Conservation (phyloP, 1,284 basidiomycete species). For the Leucoagaricus sp. region DNA sequence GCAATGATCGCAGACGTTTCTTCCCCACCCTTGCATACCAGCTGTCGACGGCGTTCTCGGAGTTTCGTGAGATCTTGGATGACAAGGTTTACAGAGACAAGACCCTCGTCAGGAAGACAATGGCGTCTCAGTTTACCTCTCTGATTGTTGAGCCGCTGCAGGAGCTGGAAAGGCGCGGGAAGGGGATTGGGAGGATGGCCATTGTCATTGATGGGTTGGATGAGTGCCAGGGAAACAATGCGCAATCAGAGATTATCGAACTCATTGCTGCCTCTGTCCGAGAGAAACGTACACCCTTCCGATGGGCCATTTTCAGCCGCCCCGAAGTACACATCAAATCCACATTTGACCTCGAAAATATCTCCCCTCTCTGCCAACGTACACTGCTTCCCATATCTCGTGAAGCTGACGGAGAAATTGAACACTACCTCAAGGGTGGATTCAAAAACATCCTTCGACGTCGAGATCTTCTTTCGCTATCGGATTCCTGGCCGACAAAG, state of each 20-base stretch:
- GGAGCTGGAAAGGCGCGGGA: background rate
- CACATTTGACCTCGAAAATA: background rate
- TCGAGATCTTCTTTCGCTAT: background rate
- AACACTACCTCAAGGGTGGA: background rate
- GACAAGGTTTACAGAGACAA: background rate
- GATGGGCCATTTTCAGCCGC: constrained; percentile 9
- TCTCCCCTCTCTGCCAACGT: background rate
- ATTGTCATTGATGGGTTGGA: constrained; percentile 16
- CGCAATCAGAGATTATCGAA: background rate
- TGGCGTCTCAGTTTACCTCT: background rate
- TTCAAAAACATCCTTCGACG: constrained; percentile 2
- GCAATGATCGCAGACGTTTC: background rate
- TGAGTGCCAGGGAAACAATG: constrained; percentile 6
- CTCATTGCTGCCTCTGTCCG: background rate
- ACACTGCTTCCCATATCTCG: background rate
- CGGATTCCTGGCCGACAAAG: constrained; percentile 4
- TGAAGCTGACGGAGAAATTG: constrained; percentile 4
- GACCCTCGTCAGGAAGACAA: background rate
- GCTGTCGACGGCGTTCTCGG: background rate
- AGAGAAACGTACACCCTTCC: background rate
- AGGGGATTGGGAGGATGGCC: background rate
- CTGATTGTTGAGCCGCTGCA: constrained; percentile 9
- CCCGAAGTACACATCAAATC: constrained; percentile 3
- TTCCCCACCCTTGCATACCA: constrained; percentile 9
- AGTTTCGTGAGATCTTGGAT: background rate